Base-by-base conservation (phyloP, 352 stramenopile species). In the Aphanomyces euteiches region DNA sequence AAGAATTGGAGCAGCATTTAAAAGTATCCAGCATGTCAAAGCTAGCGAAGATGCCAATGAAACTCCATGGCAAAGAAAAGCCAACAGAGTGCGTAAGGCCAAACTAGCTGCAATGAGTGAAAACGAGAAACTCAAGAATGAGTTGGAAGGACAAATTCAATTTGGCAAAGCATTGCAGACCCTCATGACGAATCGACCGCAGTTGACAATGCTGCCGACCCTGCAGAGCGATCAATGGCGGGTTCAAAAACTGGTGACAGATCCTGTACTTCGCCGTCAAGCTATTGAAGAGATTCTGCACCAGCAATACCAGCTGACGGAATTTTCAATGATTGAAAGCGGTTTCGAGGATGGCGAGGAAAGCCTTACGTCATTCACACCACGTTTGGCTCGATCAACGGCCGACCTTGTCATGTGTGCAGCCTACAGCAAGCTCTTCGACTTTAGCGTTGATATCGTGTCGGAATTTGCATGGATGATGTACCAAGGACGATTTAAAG, bases 1-100 rank as follows among this genome's bases (percentile, higher is more conserved):
- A 56, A 41, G 63, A 69, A 36, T 39, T 69, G 13, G 63, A 69
- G 39, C 36, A n/a, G 50, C 63, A 69, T 15, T 56, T 69, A n/a
- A 59, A 7, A 4, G 47, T 70, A 19, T 70, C 34, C 7, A 7
- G 5, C 64, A 70, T 21, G 40, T 70, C 12, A 70, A 70, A 34
- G 21, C 47, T 7, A 34, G 34, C 7, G 38, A 47, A 19, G 21
- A 59, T 19, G 50, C 48, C 5, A 53, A 54, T 10, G 63, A 54
- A 39, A 56, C 63, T 12, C 63, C 63, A n/a, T 69, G 63, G 63
- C 47, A 69, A 38, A 59, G 34, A 10, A 60, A 59, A 47, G 63
- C 63, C 36, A 45, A 47, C 8, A 41, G 59, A 21, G 59, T 69
- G 63, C 47, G 50, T 37, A 39, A 47, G 37, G 63, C 40, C 34